Conservation (phyloP, 768 basidiomycete genomes). For the Rhizopogon vinicolor region DNA sequence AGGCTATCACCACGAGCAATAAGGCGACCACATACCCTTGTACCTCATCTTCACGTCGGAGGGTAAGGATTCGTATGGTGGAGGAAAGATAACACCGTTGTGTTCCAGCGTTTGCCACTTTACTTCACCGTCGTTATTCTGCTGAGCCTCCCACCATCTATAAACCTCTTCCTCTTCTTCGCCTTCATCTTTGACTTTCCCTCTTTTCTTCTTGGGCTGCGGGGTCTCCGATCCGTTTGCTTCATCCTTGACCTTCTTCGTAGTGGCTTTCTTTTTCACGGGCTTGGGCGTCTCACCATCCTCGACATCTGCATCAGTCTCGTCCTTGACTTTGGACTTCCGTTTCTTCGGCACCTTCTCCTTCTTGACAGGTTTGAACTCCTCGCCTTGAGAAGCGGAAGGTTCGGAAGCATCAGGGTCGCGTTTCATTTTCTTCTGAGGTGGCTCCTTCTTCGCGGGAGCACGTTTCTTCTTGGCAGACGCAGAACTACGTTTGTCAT, state of each 20-base stretch:
- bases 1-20: not conserved
- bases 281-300: constrained; percentile 45
- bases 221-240: constrained; percentile 39
- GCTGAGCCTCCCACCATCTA: constrained; percentile 82
- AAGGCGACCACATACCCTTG: constrained; percentile 55
- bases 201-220: constrained; percentile 50
- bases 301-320: constrained; percentile 47
- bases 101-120: constrained; percentile 98
- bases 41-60: constrained; percentile 89
- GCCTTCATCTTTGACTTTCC: constrained; percentile 52
- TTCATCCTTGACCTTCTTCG: constrained; percentile 55
- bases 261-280: constrained; percentile 38
- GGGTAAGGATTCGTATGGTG: constrained; percentile 86
- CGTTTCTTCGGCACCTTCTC: constrained; percentile 31
- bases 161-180: constrained; percentile 72
- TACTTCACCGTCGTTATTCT: constrained; percentile 66
- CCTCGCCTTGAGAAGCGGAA: constrained; percentile 34
- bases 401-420: constrained; percentile 20
- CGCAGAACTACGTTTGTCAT: constrained; percentile 40
- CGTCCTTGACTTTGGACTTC: constrained; percentile 40
- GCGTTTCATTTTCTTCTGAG: constrained; percentile 63
- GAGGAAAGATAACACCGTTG: constrained; percentile 92
- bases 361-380: constrained; percentile 18
- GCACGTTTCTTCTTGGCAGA: constrained; percentile 40
- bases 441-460: constrained; percentile 44